Conservation (phyloP, 179 eudicot species). For the Silene noctiflora region DNA sequence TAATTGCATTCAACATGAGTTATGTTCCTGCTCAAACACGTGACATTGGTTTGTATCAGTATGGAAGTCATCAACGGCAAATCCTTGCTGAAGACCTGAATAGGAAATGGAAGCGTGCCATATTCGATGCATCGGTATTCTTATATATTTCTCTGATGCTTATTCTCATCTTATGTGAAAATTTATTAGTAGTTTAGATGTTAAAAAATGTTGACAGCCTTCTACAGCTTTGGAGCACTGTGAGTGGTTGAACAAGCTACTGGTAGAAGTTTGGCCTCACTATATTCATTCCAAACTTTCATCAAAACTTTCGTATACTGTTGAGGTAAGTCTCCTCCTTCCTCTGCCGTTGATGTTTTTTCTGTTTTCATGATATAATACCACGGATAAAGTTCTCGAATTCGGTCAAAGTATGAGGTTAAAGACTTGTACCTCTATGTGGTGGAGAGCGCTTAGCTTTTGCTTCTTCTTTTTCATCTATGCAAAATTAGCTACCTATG, state of each 20-base stretch:
- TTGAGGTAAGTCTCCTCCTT: constrained; percentile 54
- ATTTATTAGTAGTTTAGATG: constrained; percentile 12
- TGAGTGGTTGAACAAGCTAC: constrained; percentile 92
- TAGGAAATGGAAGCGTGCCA: constrained; percentile 76
- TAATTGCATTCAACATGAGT: neutral
- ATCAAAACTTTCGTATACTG: constrained; percentile 53
- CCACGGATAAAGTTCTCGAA: neutral
- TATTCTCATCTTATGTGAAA: neutral
- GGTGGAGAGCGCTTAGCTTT: constrained; percentile 2
- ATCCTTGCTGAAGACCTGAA: constrained; percentile 73
- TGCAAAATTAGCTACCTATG: neutral
- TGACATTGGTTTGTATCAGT: constrained; percentile 41
- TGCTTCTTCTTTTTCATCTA: neutral
- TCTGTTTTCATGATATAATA: constrained; percentile 3
- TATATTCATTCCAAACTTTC: constrained; percentile 77
- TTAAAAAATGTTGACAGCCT: constrained; percentile 46
- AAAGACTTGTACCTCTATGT: constrained; percentile 1
- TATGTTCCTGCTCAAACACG: constrained; percentile 11
- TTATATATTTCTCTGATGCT: constrained; percentile 12
- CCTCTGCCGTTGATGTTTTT: neutral
- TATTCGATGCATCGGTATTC: constrained; percentile 57
- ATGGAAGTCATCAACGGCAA: constrained; percentile 63
- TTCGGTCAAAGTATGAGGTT: neutral
- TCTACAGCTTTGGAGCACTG: constrained; percentile 89
- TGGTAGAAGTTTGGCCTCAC: constrained; percentile 75